Evolutionary conservation across 345 rosid species (phyloP), one percentile per base, ranked within the genome.

Genomic region (Pistacia vera): DNA sequence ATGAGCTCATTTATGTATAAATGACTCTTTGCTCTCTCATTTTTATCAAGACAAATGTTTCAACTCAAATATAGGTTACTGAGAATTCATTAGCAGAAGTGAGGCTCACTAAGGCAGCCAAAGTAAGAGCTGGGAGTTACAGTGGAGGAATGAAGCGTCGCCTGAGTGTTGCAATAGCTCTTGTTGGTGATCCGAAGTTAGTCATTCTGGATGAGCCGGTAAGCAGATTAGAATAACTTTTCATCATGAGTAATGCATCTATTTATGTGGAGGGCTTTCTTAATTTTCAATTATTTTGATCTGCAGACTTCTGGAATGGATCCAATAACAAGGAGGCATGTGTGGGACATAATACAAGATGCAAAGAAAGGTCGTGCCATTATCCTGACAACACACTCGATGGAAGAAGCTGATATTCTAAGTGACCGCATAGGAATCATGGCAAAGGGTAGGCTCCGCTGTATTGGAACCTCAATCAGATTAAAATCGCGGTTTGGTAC

Each of bases 121-220:
- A 86, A 63, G 85, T 92, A 68, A 93, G 96, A 86, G 85, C 98
- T 61, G 93, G 97, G 64, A 93, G 93, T 78, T 93, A 93, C 82
- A 90, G 97, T 83, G 93, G 99, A 80, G 99, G 99, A 83, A 95
- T 95, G 99, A 93, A 88, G 70, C 93, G 98, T 36, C 94, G 99
- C 61, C 88, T 93, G 66, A 95, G 98, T 85, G 97, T 95, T 71
- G 98, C 99, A 68, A 90, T 88, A 72, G 88, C 99, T 55, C 94
- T 89, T 62, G 82, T 95, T 63, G 99, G 96, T 62, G 86, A 91
- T 82, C 98, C 99, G 3, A 95, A 92, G 85, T 78, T 93, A 17
- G 89, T 95, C 80, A 86, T 95, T 81, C 82, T 95, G 55, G 99
- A 91, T 68, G 99, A 93, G 81, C 98, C 98, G 6, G 95, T 95